These are phyloP conservation scores for Fusarium illudens DNA, from an alignment of 2,329 filamentous ascomycete genomes.

Conservation along the genomic window DNA sequence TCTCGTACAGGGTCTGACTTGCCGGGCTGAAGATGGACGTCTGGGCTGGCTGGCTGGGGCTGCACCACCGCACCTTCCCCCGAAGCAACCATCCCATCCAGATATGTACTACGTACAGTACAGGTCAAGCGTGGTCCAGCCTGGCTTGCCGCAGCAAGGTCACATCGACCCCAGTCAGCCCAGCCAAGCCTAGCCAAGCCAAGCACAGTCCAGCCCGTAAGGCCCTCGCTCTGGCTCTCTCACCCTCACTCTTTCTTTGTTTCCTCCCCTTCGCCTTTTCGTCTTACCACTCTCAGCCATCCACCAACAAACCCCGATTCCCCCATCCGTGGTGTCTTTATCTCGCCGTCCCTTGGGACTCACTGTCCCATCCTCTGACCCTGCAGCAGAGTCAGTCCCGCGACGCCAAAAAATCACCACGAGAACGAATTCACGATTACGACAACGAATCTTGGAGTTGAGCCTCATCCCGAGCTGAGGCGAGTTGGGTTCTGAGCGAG, in stretches of 20 bases:
- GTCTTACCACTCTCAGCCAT: conserved; percentile 5
- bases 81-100: conserved; percentile 21
- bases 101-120: no score
- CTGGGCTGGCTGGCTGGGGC: conserved; percentile 13
- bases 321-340: not conserved
- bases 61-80: not conserved
- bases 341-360: conserved; percentile 18
- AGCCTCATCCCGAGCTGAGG: not conserved
- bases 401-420: not conserved
- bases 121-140: conserved; percentile 9
- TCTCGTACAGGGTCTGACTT: conserved; percentile 19
- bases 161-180: conserved; percentile 18
- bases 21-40: conserved; percentile 24
- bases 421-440: conserved; percentile 6
- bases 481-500: not conserved
- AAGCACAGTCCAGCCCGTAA: not conserved
- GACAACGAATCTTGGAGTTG: not conserved
- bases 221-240: not conserved
- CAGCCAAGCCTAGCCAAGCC: no score
- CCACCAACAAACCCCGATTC: conserved; percentile 3
- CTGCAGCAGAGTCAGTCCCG: not conserved
- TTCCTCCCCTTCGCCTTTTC: conserved; percentile 10
- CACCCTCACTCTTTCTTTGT: conserved; percentile 26
- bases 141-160: conserved; percentile 29
- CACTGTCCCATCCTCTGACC: conserved; percentile 2